Conservation (phyloP, 192 early-diverging fungal species). For the Coemansia sp. region DNA sequence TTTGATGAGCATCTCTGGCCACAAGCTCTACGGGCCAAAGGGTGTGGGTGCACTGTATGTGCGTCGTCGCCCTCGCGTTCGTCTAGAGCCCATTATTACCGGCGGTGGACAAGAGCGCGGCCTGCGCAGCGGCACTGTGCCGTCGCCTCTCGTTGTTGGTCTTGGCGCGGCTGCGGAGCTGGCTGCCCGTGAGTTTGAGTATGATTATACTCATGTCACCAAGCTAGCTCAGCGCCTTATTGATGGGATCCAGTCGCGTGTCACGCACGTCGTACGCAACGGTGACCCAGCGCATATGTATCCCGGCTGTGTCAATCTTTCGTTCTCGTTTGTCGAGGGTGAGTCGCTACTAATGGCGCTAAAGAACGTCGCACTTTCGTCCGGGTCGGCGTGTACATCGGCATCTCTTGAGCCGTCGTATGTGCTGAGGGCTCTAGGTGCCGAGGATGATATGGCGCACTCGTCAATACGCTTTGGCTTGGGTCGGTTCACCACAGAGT, state of each 20-base stretch:
- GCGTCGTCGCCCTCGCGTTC: constrained; percentile 89
- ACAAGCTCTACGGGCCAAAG: constrained; percentile 99
- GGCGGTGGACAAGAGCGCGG: constrained; percentile 98
- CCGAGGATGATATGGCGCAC: constrained; percentile 96
- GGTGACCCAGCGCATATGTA: constrained; percentile 81
- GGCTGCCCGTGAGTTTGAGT: constrained; percentile 80
- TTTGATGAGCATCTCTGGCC: constrained; percentile 94
- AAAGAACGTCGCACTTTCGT: constrained; percentile 95
- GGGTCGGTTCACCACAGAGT: constrained; percentile 94
- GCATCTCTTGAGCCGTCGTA: constrained; percentile 96
- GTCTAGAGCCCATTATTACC: constrained; percentile 86
- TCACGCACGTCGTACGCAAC: constrained; percentile 87
- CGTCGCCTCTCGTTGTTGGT: constrained; percentile 88
- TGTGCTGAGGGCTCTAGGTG: constrained; percentile 95
- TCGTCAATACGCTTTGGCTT: constrained; percentile 95
- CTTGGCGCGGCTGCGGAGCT: constrained; percentile 87
- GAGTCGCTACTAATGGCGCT: constrained; percentile 98
- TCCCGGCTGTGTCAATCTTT: constrained; percentile 94
- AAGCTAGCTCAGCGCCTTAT: constrained; percentile 79
- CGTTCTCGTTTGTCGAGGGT: constrained; percentile 96
- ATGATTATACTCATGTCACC: constrained; percentile 76
- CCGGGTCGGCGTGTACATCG: constrained; percentile 94
- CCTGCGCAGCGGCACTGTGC: constrained; percentile 92
- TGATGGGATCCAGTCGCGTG: constrained; percentile 75
- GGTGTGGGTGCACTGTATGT: constrained; percentile 95